Evolutionary conservation across 768 basidiomycete species (phyloP).

Genomic region (Rhodotorula diobovata): DNA sequence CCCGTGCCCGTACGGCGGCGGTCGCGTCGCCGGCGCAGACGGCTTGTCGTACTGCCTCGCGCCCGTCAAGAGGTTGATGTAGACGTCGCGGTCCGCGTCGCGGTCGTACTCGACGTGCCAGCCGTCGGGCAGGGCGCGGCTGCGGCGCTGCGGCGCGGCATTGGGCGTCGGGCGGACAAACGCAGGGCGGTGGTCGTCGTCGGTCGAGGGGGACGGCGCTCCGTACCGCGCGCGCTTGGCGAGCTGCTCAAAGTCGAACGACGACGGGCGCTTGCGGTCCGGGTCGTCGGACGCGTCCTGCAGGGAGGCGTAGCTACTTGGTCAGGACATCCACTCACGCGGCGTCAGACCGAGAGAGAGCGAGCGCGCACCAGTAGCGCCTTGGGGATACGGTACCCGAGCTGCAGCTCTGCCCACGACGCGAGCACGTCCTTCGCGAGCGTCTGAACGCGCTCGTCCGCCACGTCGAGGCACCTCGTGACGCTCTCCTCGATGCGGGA

Average conservation of each 20-base stretch:
- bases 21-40: slow-evolving; percentile 46
- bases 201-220: not conserved
- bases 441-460: slow-evolving; percentile 45
- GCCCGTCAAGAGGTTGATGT: slow-evolving; percentile 6
- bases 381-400: slow-evolving; percentile 84
- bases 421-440: slow-evolving; percentile 68
- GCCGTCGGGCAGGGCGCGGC: slow-evolving; percentile 18
- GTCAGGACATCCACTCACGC: rapidly evolving
- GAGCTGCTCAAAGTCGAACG: slow-evolving; percentile 25
- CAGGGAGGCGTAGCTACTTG: rapidly evolving
- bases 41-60: slow-evolving; percentile 5
- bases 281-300: slow-evolving; percentile 21
- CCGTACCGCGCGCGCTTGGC: slow-evolving; percentile 30
- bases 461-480: slow-evolving; percentile 1
- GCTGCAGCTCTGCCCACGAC: slow-evolving; percentile 70
- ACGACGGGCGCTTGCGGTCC: slow-evolving; percentile 26
- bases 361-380: not conserved
- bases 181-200: not conserved
- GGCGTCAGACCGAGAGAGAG: no score
- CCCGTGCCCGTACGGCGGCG: not conserved
- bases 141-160: not conserved
- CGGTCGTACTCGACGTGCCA: slow-evolving; percentile 11
- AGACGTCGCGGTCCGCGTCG: not conserved
- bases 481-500: slow-evolving; percentile 57
- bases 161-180: slow-evolving; percentile 29